phyloP scores from a whole-genome alignment of 2,329 filamentous ascomycete species.

The Microsporum ferrugineum region DNA sequence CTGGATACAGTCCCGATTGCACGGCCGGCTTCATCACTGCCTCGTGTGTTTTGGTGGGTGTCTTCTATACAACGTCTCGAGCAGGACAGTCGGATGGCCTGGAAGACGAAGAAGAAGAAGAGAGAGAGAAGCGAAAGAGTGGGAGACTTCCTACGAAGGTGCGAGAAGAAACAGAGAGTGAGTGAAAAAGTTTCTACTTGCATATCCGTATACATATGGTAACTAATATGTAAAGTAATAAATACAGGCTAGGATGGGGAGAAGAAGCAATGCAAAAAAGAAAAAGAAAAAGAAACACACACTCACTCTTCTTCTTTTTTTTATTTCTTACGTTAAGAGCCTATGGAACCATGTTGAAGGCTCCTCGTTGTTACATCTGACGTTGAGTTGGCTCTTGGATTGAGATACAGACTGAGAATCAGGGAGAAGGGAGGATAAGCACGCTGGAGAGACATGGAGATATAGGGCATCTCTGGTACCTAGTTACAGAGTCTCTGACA shows the following conservation, averaged over 20 bases:
- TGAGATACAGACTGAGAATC: slow-evolving; percentile 3
- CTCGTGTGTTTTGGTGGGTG: neutral
- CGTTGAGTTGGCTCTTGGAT: slow-evolving; percentile 1
- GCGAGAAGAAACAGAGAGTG: neutral
- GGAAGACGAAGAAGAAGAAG: slow-evolving; percentile 1
- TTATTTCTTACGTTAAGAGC: neutral
- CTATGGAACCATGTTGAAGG: neutral
- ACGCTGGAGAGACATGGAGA: neutral
- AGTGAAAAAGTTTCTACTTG: slow-evolving; percentile 1
- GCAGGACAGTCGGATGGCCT: neutral
- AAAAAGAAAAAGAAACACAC: slow-evolving; percentile 7
- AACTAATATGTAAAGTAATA: slow-evolving; percentile 1
- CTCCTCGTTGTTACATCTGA: neutral
- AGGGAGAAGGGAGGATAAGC: neutral
- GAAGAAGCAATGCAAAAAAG: slow-evolving; percentile 8
- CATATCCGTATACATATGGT: slow-evolving; percentile 4
- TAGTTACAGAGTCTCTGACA: neutral
- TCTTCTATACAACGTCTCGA: neutral
- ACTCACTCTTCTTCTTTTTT: neutral
- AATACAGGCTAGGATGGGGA: slow-evolving; percentile 2
- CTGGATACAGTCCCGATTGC: neutral
- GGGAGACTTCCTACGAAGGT: slow-evolving; percentile 3
- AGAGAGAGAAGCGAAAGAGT: slow-evolving; percentile 8
- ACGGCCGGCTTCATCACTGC: neutral
- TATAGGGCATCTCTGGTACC: neutral